Evolutionary conservation across 2,329 filamentous ascomycete species (phyloP).

Genomic region (Penicillium rolfsii): DNA sequence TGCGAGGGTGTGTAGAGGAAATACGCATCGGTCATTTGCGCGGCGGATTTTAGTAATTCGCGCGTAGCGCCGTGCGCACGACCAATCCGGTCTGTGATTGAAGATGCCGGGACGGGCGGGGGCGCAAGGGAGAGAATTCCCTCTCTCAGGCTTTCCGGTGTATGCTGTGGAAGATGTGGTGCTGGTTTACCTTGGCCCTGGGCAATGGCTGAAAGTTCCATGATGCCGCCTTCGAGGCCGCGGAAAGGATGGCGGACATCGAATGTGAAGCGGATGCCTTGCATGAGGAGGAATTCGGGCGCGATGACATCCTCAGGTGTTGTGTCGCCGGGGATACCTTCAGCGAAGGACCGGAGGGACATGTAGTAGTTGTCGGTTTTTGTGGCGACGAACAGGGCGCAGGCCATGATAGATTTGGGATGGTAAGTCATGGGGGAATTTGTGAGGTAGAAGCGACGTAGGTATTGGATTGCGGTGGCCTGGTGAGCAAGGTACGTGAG

Average conservation of each 20-base stretch:
- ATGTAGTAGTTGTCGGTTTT: conserved; percentile 89
- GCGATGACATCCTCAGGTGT: conserved; percentile 82
- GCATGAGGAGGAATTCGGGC: conserved; percentile 89
- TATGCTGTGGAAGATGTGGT: conserved; percentile 36
- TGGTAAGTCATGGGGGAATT: conserved; percentile 97
- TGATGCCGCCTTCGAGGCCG: conserved; percentile 79
- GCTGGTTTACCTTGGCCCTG: conserved; percentile 58
- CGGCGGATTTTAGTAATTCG: conserved; percentile 74
- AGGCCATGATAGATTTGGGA: conserved; percentile 84
- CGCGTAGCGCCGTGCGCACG: conserved; percentile 74
- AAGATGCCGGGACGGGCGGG: conserved; percentile 31
- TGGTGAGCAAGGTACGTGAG: conserved; percentile 31
- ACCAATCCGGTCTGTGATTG: conserved; percentile 53
- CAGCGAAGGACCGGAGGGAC: conserved; percentile 66
- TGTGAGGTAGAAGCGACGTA: conserved; percentile 92
- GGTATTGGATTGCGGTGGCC: conserved; percentile 84
- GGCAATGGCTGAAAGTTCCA: conserved; percentile 74
- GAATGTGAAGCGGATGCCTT: conserved; percentile 90
- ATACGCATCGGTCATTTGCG: conserved; percentile 90
- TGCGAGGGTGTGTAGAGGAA: conserved; percentile 95
- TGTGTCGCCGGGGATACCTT: conserved; percentile 70
- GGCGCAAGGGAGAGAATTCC: conserved; percentile 38
- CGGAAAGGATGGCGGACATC: conserved; percentile 90
- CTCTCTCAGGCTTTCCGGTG: conserved; percentile 37
- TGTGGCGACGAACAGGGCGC: conserved; percentile 87